Base-by-base conservation (phyloP, 805 yeast species). In the Wickerhamiella siamensis region DNA sequence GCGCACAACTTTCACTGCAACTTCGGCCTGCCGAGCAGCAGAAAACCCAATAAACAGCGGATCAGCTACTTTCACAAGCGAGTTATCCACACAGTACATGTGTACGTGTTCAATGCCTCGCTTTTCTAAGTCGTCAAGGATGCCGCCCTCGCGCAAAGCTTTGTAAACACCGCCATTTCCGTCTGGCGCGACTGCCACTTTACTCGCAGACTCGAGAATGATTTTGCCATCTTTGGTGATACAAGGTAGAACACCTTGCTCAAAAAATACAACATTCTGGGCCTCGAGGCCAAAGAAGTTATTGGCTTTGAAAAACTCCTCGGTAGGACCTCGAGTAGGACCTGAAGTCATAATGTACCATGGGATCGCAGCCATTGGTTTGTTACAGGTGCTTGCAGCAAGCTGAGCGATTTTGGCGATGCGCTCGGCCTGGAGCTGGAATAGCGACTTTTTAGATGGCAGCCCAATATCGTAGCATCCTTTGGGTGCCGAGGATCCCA, bases 101-200 rank as follows among this genome's bases (percentile, higher is more conserved):
- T 91, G 96, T 47, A 91, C 70, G 58, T 91, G 97, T 60, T 83
- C 75, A 48, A 88, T 74, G 4, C 84, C 86, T 43, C 75, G 76
- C 5, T 51, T 45, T 22, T 63, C 55, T 57, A 91, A 73, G 58
- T 88, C 95, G 5, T 72, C 71, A 26, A 91, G 54, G 16, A 87
- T 65, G 2, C 74, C 71, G 49, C 78, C 72, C 34, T 71, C 71
- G 51, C 65, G 62, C 32, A 91, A 68, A 1, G 95, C 97, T 55
- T 75, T 79, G 65, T 91, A 91, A 39, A 91, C 67, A 2, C 99
- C 99, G 44, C 99, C 99, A 59, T 91, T 91, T 1, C 99, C 99
- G 61, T 91, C 97, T 1, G 99, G 99, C 5, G 95, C 82, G 53
- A 81, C 80, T 21, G 86, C 78, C 31, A 83, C 69, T 20, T 68